phyloP scores from a whole-genome alignment of 129 eudicot species.

The Flaveria sonorensis region DNA sequence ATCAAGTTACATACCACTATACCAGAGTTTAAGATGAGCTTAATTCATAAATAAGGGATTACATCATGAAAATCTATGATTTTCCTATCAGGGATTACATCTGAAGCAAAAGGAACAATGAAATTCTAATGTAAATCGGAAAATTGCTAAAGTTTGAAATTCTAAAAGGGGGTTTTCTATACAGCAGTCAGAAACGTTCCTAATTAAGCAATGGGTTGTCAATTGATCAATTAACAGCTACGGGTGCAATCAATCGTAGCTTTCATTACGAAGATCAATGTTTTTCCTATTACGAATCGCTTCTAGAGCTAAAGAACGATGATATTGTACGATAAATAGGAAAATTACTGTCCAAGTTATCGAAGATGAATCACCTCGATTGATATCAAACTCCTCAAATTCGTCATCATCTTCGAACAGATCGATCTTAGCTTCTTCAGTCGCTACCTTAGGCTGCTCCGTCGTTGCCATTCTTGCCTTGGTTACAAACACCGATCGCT shows the following conservation, averaged over 20 bases:
- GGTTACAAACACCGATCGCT: slow-evolving; percentile 1
- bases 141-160: too few relatives aligned
- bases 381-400: slow-evolving; percentile 67
- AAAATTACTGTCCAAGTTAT: slow-evolving; percentile 10
- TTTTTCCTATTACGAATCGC: neutral
- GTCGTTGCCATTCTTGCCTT: slow-evolving; percentile 45
- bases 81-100: neutral
- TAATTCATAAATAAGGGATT: neutral
- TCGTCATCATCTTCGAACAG: slow-evolving; percentile 76
- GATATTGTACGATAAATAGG: neutral
- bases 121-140: too few relatives aligned
- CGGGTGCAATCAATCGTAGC: slow-evolving; percentile 7
- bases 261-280: neutral
- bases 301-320: neutral
- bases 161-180: neutral
- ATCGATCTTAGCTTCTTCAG: slow-evolving; percentile 68
- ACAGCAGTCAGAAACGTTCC: slow-evolving; percentile 1
- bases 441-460: slow-evolving; percentile 48
- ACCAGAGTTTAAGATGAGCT: neutral
- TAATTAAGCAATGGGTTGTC: neutral
- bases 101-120: neutral
- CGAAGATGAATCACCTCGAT: slow-evolving; percentile 46
- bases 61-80: neutral
- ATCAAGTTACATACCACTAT: too few relatives aligned
- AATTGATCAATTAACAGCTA: neutral